Evolutionary conservation across 108 stramenopile species (phyloP), one percentile per base, ranked within the genome.

Genomic region (Ochromonas danica): DNA sequence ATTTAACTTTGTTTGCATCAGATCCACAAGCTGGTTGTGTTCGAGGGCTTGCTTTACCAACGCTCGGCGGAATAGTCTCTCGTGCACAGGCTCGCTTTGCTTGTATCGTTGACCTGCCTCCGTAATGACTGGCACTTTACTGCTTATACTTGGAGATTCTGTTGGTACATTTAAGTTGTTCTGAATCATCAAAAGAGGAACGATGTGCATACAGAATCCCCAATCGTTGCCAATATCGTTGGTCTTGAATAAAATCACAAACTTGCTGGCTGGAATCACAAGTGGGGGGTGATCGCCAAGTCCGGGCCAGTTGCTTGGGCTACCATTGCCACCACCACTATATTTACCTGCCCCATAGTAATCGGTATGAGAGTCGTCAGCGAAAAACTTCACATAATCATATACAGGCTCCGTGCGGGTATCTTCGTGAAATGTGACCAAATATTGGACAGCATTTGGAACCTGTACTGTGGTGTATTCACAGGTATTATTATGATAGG

Each of bases 231-330:
- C 38, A 14, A 10, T 75, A 36, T 33, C 43, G 40, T 75, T 60
- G 10, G 72, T 75, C 40, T 75, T 75, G 72, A 75, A 75, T 6
- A 35, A 33, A 41, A 75, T 75, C 10, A 75, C 38, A 36, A 75
- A 75, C 31, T 60, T 75, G 3, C 14, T 3, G 72, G 72, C 72
- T 6, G 36, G 36, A 10, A 75, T 36, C 14, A 75, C 25, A 3
- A 75, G 40, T 10, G 72, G 72, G 40, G 72, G 72, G 3, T 33
- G 36, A 22, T 41, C 40, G 17, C 31, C n/a, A 6, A 75, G 10
- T 3, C 72, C 72, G 31, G 72, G 72, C 72, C 72, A 75, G 72
- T 75, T 75, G 43, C 45, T 41, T n/a, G 57, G 63, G n/a, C 17
- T 27, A 38, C 61, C 78, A 38, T 67, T 43, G 25, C 25, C 3